A percentile compares a stretch with the other conserved stretches of the same genome.
Conservation (phyloP, 1,284 basidiomycete genomes). For the Malassezia slooffiae region DNA sequence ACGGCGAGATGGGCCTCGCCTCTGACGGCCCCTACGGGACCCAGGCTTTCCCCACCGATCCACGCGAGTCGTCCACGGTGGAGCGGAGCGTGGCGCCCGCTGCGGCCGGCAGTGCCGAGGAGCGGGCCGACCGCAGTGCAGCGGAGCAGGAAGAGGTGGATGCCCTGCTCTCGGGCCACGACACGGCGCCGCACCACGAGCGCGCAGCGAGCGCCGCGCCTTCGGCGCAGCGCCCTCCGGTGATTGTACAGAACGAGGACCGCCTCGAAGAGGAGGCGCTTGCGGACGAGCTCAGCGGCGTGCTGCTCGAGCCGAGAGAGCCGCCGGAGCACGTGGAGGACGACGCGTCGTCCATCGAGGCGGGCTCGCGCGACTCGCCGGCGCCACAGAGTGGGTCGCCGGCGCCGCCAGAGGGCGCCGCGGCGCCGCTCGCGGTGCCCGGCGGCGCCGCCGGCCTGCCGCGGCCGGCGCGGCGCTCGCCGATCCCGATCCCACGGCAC, state of each 20-base stretch:
- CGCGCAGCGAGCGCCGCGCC: conserved; percentile 17
- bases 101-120: too few relatives aligned
- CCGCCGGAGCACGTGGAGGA: not conserved
- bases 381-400: too few relatives aligned
- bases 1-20: too few relatives aligned
- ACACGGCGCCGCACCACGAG: conserved; percentile 28
- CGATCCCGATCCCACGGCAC: conserved; percentile 8
- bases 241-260: not conserved
- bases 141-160: too few relatives aligned
- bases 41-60: too few relatives aligned
- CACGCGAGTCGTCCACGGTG: too few relatives aligned
- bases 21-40: too few relatives aligned
- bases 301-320: conserved; percentile 6
- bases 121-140: too few relatives aligned
- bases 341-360: not conserved
- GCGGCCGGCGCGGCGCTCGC: not conserved
- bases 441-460: not conserved
- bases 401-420: not conserved
- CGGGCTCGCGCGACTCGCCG: too few relatives aligned
- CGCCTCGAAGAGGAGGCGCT: not conserved
- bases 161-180: too few relatives aligned
- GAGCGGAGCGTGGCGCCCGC: too few relatives aligned
- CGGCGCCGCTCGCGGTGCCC: not conserved
- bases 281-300: not conserved
- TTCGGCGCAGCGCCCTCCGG: conserved; percentile 24